phyloP scores from a whole-genome alignment of 2,329 filamentous ascomycete species.

The Alternaria brassicicola region DNA sequence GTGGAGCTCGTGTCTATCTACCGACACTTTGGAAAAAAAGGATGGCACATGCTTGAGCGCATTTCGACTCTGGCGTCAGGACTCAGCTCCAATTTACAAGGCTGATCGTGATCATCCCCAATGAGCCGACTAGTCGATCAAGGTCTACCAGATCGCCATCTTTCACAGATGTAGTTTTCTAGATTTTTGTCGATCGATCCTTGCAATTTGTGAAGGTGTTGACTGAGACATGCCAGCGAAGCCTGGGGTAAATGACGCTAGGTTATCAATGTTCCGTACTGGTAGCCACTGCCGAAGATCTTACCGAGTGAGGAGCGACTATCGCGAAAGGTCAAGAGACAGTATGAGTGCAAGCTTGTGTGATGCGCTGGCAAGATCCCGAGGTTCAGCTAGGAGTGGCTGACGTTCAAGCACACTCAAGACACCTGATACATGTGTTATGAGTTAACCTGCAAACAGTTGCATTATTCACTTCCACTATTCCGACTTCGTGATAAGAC shows the following conservation, averaged over 20 bases:
- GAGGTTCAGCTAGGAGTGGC: neutral
- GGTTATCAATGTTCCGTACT: neutral
- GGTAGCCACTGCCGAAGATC: slow-evolving; percentile 9
- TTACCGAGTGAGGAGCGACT: slow-evolving; percentile 1
- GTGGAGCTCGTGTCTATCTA: slow-evolving; percentile 5
- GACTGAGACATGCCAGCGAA: slow-evolving; percentile 25
- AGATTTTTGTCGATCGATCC: neutral
- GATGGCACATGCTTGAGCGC: neutral
- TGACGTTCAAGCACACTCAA: neutral
- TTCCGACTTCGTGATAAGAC: neutral
- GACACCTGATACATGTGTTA: neutral
- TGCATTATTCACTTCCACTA: neutral
- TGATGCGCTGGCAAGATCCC: neutral
- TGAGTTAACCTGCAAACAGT: neutral
- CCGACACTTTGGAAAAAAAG: slow-evolving; percentile 4
- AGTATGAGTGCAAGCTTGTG: neutral
- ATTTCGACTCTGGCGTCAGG: neutral
- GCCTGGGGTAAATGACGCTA: slow-evolving; percentile 7
- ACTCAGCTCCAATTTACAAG: neutral
- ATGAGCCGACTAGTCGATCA: neutral
- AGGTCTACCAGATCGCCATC: neutral
- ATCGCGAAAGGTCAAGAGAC: slow-evolving; percentile 1
- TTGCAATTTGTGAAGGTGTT: slow-evolving; percentile 6
- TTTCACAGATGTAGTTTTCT: neutral
- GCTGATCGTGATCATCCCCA: slow-evolving; percentile 1